Conservation (phyloP, 805 yeast species). For the Saccharomycopsis sp. region DNA sequence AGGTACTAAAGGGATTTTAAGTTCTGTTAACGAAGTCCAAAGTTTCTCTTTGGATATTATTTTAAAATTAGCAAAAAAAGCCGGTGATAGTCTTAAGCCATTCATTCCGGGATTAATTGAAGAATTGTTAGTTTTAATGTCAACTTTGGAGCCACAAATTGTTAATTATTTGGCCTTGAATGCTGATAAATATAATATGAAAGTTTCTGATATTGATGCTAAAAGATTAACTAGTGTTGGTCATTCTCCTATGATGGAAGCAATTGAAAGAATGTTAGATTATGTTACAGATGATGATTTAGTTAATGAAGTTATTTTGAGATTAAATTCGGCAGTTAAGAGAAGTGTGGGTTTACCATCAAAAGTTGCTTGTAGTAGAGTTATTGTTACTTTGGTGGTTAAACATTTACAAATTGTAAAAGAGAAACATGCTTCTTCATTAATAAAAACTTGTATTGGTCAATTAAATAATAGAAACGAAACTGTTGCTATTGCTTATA, state of each 20-base stretch:
- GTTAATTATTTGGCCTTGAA: constrained; percentile 77
- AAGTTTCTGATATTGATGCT: constrained; percentile 63
- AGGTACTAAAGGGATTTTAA: constrained; percentile 68
- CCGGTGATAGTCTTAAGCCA: constrained; percentile 46
- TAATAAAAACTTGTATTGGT: constrained; percentile 44
- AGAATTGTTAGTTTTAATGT: constrained; percentile 62
- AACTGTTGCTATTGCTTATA: constrained; percentile 64
- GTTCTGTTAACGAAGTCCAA: constrained; percentile 80
- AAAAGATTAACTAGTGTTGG: constrained; percentile 65
- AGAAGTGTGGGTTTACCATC: constrained; percentile 84
- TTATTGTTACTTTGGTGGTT: constrained; percentile 46
- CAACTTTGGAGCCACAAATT: constrained; percentile 85
- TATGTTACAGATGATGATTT: constrained; percentile 39
- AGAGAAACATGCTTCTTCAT: constrained; percentile 46
- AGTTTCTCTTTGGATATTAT: constrained; percentile 66
- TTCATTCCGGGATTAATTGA: constrained; percentile 60
- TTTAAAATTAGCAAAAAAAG: constrained; percentile 56
- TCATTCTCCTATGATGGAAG: constrained; percentile 80
- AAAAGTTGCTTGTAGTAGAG: constrained; percentile 72
- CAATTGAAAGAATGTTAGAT: constrained; percentile 62
- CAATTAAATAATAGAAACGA: constrained; percentile 65
- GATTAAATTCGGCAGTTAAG: constrained; percentile 42
- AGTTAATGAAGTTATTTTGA: constrained; percentile 38
- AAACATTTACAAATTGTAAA: constrained; percentile 27
- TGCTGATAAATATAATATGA: constrained; percentile 78